Conservation (phyloP, 495 filamentous ascomycete species). For the Bombardia bombarda region DNA sequence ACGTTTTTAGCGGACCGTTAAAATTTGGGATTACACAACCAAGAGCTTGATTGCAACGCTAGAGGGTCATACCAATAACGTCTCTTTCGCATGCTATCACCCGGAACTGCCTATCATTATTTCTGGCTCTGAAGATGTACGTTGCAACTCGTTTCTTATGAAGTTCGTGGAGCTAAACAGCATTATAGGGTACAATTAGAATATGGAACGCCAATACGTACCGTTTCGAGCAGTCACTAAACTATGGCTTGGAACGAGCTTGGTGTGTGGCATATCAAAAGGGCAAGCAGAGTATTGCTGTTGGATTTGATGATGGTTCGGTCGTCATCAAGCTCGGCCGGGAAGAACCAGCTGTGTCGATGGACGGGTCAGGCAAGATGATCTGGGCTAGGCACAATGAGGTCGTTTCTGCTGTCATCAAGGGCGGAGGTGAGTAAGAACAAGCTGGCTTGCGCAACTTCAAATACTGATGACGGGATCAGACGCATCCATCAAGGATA, state of each 20-base stretch:
- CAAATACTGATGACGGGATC: not conserved
- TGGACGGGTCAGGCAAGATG: conserved; percentile 92
- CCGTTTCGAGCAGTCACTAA: conserved; percentile 87
- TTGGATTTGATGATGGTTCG: conserved; percentile 96
- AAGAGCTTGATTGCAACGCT: conserved; percentile 94
- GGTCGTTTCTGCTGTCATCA: conserved; percentile 89
- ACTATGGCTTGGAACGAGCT: conserved; percentile 88
- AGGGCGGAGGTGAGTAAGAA: conserved; percentile 56
- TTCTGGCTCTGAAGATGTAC: conserved; percentile 87
- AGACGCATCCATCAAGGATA: conserved; percentile 79
- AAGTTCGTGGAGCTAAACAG: not conserved
- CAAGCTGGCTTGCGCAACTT: not conserved
- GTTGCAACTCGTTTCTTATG: not conserved
- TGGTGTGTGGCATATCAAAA: conserved; percentile 97
- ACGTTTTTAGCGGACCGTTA: conserved; percentile 56
- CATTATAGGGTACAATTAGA: conserved; percentile 67
- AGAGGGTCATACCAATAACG: conserved; percentile 96
- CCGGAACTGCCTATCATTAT: conserved; percentile 96
- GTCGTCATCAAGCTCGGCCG: conserved; percentile 97
- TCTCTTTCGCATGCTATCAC: conserved; percentile 98
- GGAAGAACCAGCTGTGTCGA: conserved; percentile 94
- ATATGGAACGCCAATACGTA: conserved; percentile 99
- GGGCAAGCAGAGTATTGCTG: conserved; percentile 85
- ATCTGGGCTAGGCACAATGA: conserved; percentile 89
- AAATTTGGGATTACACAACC: conserved; percentile 99